A percentile compares a stretch with the other conserved stretches of the same genome.
phyloP scores from a whole-genome alignment of 768 basidiomycete genomes.

The Solioccasus polychromus region DNA sequence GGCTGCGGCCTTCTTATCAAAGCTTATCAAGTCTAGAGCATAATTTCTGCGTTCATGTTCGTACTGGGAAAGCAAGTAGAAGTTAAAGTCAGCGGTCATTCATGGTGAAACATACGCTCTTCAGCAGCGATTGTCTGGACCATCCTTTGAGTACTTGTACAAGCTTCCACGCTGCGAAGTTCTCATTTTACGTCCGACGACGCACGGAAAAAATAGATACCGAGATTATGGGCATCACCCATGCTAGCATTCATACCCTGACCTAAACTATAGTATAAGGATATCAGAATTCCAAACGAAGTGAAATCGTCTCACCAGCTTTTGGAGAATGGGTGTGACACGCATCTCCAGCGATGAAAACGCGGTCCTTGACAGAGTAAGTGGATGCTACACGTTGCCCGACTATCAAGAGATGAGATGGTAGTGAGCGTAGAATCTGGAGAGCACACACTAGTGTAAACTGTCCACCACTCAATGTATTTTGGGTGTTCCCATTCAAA shows the following conservation, averaged over 20 bases:
- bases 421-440: not conserved
- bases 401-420: constrained; percentile 36
- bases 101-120: constrained; percentile 29
- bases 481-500: constrained; percentile 39
- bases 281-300: not conserved
- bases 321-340: constrained; percentile 63
- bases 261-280: not conserved
- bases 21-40: constrained; percentile 65
- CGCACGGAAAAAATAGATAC: not conserved
- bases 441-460: constrained; percentile 50
- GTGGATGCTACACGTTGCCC: constrained; percentile 66
- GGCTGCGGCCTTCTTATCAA: constrained; percentile 61
- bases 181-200: not conserved
- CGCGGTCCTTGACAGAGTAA: constrained; percentile 53
- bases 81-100: not conserved
- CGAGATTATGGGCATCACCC: not conserved
- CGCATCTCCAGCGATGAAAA: constrained; percentile 72
- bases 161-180: not conserved
- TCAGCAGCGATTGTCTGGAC: constrained; percentile 33
- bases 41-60: constrained; percentile 62
- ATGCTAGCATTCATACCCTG: not conserved
- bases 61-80: constrained; percentile 43
- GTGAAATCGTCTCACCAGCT: constrained; percentile 37
- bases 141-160: constrained; percentile 24
- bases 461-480: constrained; percentile 64